Conservation (phyloP, 352 stramenopile species). For the Phytopythium chamaehyphon region DNA sequence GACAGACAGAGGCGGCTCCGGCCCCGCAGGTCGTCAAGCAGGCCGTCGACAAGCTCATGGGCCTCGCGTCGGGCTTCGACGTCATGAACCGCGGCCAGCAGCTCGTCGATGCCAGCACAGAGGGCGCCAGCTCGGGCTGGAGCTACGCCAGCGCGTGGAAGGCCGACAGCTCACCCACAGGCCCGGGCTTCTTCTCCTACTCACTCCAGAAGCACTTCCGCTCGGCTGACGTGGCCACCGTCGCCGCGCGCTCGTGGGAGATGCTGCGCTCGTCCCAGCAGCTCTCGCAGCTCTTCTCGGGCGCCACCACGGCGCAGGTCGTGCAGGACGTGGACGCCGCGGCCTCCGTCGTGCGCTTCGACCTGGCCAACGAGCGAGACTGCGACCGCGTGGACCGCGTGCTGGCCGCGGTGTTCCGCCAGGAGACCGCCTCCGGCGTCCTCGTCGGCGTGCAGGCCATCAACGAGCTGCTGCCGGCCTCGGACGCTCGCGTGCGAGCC, state of each 20-base stretch:
- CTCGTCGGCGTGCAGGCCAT: constrained; percentile 27
- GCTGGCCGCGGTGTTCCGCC: constrained; percentile 24
- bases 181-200: constrained; percentile 21
- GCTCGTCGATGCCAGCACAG: not conserved
- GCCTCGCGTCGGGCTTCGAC: not conserved
- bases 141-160: constrained; percentile 24
- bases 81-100: not conserved
- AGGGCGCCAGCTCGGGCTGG: constrained; percentile 16
- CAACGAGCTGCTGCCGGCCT: no score
- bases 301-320: constrained; percentile 23
- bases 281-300: constrained; percentile 28
- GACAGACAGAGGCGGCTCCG: not conserved
- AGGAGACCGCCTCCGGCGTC: constrained; percentile 20
- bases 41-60: not conserved
- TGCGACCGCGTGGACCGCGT: constrained; percentile 25
- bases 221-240: not conserved
- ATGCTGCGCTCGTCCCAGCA: constrained; percentile 22
- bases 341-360: constrained; percentile 11
- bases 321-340: constrained; percentile 34
- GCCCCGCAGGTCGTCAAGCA: not conserved
- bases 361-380: constrained; percentile 8
- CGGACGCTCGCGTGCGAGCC: constrained; percentile 4
- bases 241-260: no score
- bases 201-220: constrained; percentile 26
- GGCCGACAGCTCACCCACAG: no score